phyloP scores from a whole-genome alignment of 768 basidiomycete species.

The Tylopilus felleus region DNA sequence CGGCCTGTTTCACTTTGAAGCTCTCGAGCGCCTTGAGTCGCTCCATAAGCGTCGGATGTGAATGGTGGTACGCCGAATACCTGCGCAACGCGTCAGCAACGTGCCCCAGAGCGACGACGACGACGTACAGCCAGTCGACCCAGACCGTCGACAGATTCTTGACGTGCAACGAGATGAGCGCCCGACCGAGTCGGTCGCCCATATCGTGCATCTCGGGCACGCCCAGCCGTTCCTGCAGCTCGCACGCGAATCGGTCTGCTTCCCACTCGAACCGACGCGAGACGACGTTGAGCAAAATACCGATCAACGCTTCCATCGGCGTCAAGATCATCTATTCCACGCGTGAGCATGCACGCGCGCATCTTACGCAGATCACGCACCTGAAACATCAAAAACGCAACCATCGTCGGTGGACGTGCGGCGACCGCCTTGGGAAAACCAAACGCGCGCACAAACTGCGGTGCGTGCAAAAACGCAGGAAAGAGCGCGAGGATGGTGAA shows the following conservation, averaged over 20 bases:
- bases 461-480: constrained; percentile 85
- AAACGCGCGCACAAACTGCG: constrained; percentile 75
- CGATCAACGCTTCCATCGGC: constrained; percentile 71
- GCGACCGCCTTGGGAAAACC: constrained; percentile 69
- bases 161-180: constrained; percentile 82
- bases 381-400: constrained; percentile 87
- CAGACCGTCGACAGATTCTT: constrained; percentile 92
- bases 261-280: constrained; percentile 89
- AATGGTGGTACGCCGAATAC: constrained; percentile 95
- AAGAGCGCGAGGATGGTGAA: constrained; percentile 83
- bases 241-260: constrained; percentile 84
- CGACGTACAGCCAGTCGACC: constrained; percentile 80
- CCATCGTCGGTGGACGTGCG: constrained; percentile 69
- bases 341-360: background rate
- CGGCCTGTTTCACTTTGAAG: constrained; percentile 45
- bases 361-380: constrained; percentile 23
- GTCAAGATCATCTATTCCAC: constrained; percentile 65
- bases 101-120: background rate
- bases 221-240: constrained; percentile 51
- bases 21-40: constrained; percentile 76
- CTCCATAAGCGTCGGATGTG: constrained; percentile 92
- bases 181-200: constrained; percentile 79
- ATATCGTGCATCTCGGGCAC: constrained; percentile 69
- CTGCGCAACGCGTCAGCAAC: constrained; percentile 31
- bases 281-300: constrained; percentile 74